Base-by-base conservation (phyloP, 805 yeast species). In the Kluyveromyces lactis region DNA sequence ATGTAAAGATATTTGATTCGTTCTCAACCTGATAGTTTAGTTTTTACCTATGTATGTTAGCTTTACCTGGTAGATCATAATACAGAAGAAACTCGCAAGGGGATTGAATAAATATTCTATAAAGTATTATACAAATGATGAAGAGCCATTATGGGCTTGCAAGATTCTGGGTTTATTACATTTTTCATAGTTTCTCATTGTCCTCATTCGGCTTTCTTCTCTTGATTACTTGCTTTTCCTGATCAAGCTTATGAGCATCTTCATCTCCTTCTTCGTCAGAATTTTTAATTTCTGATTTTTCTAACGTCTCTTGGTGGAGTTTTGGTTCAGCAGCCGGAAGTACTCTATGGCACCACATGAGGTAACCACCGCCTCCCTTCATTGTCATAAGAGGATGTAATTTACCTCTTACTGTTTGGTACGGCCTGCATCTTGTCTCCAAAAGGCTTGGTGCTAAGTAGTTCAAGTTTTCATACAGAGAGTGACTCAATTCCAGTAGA, bases 351-450 rank as follows among this genome's bases (percentile, higher is more conserved):
- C 90, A 95, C 67, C 78, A 73, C 48, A 87, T 65, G 2, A 92
- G 58, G 58, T 77, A 90, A 0, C 99, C 99, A 26, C 97, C 97
- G 42, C 82, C 89, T 5, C 95, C 87, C 52, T 86, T 73, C 71
- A 81, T 79, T 0, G 97, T 85, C 99, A 92, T 92, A 44, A 80
- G 56, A 0, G 99, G 99, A 60, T 92, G 99, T 53, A 90, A 68
- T 56, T 94, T 79, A 6, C 97, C 98, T 15, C 95, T 86, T 21
- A 90, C 77, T 3, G 97, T 86, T 66, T 92, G 99, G 58, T 82
- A 89, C 36, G 79, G 80, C 47, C 97, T 74, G 10, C 83, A 92
- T 45, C 85, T 71, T 1, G 94, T 76, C 59, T 89, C 96, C 45
- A 74, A 70, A 17, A 90, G 76, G 12, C 86, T 75, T 4, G 97